phyloP scores from a whole-genome alignment of 805 yeast genomes.

The Saturnispora galanensis region DNA sequence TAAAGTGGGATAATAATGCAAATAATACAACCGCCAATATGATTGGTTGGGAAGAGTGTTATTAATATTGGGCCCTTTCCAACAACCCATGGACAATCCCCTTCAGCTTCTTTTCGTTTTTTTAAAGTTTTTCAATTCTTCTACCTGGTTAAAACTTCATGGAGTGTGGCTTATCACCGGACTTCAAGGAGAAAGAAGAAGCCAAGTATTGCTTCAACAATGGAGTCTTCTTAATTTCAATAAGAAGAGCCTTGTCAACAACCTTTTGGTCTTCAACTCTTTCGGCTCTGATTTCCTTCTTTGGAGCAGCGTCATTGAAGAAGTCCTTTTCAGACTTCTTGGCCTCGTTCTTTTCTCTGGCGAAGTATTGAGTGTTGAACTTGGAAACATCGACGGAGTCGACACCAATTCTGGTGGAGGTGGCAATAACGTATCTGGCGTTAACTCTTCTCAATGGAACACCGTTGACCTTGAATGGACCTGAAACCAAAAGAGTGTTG shows the following conservation, averaged over 20 bases:
- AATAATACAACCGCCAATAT: slow-evolving; percentile 1
- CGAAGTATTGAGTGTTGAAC: slow-evolving; percentile 91
- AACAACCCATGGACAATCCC: background rate
- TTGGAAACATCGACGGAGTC: slow-evolving; percentile 76
- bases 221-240: slow-evolving; percentile 96
- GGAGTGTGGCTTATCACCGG: slow-evolving; percentile 97
- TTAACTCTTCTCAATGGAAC: slow-evolving; percentile 99
- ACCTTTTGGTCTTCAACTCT: slow-evolving; percentile 95
- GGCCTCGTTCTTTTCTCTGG: slow-evolving; percentile 75
- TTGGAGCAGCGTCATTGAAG: slow-evolving; percentile 65
- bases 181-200: slow-evolving; percentile 90
- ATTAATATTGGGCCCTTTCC: background rate
- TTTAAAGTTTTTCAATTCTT: background rate
- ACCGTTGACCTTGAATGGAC: slow-evolving; percentile 99
- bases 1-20: no score
- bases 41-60: slow-evolving; percentile 5
- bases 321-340: slow-evolving; percentile 88
- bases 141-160: slow-evolving; percentile 67
- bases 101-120: background rate
- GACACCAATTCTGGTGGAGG: slow-evolving; percentile 83
- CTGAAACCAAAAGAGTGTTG: slow-evolving; percentile 93
- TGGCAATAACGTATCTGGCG: slow-evolving; percentile 97
- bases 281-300: slow-evolving; percentile 85
- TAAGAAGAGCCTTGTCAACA: slow-evolving; percentile 85
- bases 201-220: slow-evolving; percentile 94